Base-by-base conservation (phyloP, 2,329 filamentous ascomycete genomes). In the Aspergillus sp. region DNA sequence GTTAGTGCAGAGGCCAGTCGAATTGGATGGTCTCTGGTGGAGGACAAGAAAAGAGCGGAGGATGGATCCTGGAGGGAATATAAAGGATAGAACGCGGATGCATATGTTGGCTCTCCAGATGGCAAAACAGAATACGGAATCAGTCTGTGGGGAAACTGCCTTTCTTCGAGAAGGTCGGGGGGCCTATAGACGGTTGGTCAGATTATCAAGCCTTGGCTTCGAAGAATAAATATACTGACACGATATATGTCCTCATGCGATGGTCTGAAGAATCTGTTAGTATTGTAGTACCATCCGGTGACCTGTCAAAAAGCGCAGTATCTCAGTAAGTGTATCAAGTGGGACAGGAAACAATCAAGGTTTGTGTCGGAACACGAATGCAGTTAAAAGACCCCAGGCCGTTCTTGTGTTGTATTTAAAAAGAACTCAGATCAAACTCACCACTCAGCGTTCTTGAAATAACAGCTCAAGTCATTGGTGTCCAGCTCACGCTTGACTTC, bases 241-340 rank as follows among this genome's bases (percentile, higher is more conserved):
- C 66, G 6, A 85, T 75, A 65, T 82, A 85, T 1, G 80, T 80
- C 63, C 81, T 76, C n/a, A 84, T 74, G 56, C 73, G 68, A 52
- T 82, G 75, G 61, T 83, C 78, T 19, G 76, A 79, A 57, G 77
- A 82, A 41, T 80, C 79, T 2, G 84, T 82, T 57, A 88, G 67
- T 23, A 87, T 67, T 21, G 78, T 81, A 1, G 82, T 85, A 6
- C 85, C 85, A 67, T 87, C 85, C 15, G 82, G 73, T 7, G 80
- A 76, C 79, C 80, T 79, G 55, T 46, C 14, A 14, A 9, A 11
- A 14, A 35, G 54, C 44, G 35, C 58, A 21, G 64, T 37, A 24
- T 31, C 9, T 45, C 41, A 23, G 17, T 41, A 24, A 40, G 17
- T 47, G 37, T 23, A 31, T 46, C 14, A 24, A 27, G 6, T 33